Conservation (phyloP, 768 basidiomycete species). For the Candolleomyces efflorescens region DNA sequence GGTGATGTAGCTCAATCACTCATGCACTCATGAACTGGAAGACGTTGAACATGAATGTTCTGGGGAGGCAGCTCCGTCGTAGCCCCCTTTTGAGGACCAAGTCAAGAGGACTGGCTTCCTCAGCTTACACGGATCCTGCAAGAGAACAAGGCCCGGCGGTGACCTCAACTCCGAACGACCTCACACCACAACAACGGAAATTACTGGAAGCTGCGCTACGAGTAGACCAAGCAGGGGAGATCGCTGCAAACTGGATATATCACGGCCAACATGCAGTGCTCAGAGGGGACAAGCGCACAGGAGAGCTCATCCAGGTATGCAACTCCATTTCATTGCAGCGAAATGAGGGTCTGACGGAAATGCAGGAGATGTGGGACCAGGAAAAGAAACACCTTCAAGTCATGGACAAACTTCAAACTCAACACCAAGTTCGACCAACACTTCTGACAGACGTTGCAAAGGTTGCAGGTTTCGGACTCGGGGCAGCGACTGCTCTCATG, state of each 20-base stretch:
- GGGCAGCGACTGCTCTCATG: constrained; percentile 80
- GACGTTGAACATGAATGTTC: not conserved
- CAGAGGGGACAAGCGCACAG: constrained; percentile 48
- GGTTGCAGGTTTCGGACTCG: constrained; percentile 81
- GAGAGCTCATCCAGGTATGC: constrained; percentile 72
- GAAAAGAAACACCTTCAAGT: constrained; percentile 88
- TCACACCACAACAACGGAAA: constrained; percentile 46
- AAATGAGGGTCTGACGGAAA: not conserved
- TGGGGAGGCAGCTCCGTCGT: not conserved
- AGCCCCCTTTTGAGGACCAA: not conserved
- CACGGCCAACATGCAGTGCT: constrained; percentile 79
- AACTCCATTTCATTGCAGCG: not conserved
- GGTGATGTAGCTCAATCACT: not conserved
- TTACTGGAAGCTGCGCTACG: constrained; percentile 67
- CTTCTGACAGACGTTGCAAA: constrained; percentile 81
- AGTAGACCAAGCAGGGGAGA: constrained; percentile 94
- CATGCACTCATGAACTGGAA: not conserved
- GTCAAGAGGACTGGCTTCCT: constrained; percentile 32
- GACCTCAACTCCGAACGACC: constrained; percentile 49
- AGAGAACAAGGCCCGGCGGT: constrained; percentile 34
- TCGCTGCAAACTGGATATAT: constrained; percentile 97
- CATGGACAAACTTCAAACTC: constrained; percentile 79
- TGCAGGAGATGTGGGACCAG: constrained; percentile 95
- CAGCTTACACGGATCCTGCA: constrained; percentile 41
- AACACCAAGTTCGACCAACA: constrained; percentile 85